These are phyloP conservation scores for Trichophyton rubrum DNA, from an alignment of 2,329 filamentous ascomycete genomes.

Conservation along the genomic window DNA sequence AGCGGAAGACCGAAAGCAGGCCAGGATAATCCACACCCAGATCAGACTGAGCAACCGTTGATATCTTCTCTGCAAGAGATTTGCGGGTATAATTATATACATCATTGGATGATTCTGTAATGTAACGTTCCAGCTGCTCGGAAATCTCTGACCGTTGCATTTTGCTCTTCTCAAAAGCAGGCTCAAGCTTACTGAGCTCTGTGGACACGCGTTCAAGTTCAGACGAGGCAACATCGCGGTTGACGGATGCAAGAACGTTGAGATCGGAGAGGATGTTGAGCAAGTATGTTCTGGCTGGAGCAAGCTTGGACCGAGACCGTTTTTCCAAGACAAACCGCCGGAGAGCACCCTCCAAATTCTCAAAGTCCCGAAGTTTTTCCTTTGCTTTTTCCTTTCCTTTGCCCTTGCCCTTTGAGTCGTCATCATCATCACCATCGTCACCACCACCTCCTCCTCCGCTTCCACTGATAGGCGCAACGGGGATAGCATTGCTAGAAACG, in stretches of 20 bases:
- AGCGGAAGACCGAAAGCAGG: conserved; percentile 71
- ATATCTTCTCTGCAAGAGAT: conserved; percentile 62
- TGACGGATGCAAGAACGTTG: conserved; percentile 68
- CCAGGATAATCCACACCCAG: conserved; percentile 80
- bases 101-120: conserved; percentile 72
- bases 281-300: conserved; percentile 88
- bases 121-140: conserved; percentile 66
- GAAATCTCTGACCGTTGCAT: conserved; percentile 68
- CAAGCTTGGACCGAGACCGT: conserved; percentile 84
- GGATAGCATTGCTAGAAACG: conserved; percentile 91
- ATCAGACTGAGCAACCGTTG: conserved; percentile 60
- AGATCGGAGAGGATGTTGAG: conserved; percentile 86
- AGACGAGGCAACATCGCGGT: conserved; percentile 70
- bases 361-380: conserved; percentile 79
- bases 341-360: conserved; percentile 74
- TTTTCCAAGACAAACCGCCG: conserved; percentile 93
- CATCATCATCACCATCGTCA: conserved; percentile 37
- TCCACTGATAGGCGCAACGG: conserved; percentile 50
- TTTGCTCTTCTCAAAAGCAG: conserved; percentile 69
- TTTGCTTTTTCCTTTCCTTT: conserved; percentile 70
- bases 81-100: conserved; percentile 75
- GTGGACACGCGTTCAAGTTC: conserved; percentile 72
- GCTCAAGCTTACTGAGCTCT: conserved; percentile 72
- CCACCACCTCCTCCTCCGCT: conserved; percentile 43
- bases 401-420: conserved; percentile 19